Evolutionary conservation across 1,284 basidiomycete species (phyloP).

Genomic region (Cerioporus squamosus): DNA sequence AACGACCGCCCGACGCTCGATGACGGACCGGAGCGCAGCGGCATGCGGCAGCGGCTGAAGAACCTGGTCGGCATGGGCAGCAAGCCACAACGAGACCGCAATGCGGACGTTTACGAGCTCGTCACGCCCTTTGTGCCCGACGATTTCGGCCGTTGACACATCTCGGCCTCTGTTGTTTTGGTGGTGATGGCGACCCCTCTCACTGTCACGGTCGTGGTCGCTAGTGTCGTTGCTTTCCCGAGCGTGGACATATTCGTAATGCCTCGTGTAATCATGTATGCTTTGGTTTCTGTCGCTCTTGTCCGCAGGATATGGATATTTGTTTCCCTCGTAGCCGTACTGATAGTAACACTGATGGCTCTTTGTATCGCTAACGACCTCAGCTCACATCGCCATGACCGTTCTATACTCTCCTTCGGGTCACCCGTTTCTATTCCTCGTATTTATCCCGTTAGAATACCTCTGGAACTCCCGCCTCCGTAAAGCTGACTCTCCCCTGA

Average conservation of each 20-base stretch:
- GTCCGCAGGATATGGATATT: too few relatives aligned
- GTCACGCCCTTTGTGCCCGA: slow-evolving; percentile 71
- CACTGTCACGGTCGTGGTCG: neutral
- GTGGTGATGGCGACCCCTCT: neutral
- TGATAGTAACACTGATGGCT: too few relatives aligned
- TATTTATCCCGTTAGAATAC: slow-evolving; percentile 1
- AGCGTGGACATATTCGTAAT: too few relatives aligned
- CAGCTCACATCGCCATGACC: too few relatives aligned
- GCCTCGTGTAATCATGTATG: too few relatives aligned
- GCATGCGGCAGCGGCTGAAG: slow-evolving; percentile 53
- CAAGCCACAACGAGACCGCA: slow-evolving; percentile 50
- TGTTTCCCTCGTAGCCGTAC: too few relatives aligned
- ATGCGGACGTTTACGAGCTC: slow-evolving; percentile 77
- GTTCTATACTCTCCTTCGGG: too few relatives aligned
- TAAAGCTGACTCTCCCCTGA: too few relatives aligned
- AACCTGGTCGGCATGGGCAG: slow-evolving; percentile 61
- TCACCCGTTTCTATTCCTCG: too few relatives aligned
- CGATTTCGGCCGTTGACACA: slow-evolving; percentile 27
- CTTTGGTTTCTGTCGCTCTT: too few relatives aligned
- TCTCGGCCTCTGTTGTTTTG: neutral
- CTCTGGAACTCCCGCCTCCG: neutral
- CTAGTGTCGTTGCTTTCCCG: neutral
- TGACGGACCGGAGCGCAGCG: slow-evolving; percentile 41
- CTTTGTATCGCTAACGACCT: too few relatives aligned
- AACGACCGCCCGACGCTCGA: slow-evolving; percentile 40